Conservation (phyloP, 148 eudicot species). For the Rhododendron henanense region DNA sequence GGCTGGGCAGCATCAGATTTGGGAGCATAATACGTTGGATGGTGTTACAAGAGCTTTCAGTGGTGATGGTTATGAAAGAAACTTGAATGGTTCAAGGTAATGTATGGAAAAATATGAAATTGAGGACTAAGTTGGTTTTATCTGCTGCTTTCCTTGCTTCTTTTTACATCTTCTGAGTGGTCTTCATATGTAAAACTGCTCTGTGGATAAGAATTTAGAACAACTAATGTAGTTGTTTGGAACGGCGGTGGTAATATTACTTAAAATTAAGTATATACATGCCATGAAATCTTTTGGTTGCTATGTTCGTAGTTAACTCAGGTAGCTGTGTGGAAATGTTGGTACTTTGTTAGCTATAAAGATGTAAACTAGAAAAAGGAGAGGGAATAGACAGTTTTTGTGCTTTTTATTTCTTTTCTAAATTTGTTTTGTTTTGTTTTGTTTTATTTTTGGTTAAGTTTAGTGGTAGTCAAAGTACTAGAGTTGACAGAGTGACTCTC, state of each 20-base stretch:
- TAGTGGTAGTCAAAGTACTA: not conserved
- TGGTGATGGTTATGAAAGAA: conserved; percentile 96
- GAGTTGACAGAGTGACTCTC: not conserved
- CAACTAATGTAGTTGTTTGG: not conserved
- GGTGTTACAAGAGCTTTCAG: conserved; percentile 72
- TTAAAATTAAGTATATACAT: not conserved
- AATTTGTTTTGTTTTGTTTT: not conserved
- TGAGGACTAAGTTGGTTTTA: not conserved
- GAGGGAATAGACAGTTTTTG: not conserved
- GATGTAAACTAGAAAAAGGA: not conserved
- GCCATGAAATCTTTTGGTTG: conserved; percentile 1
- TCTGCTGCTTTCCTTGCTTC: conserved; percentile 10
- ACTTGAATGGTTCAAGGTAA: conserved; percentile 87
- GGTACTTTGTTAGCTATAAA: not conserved
- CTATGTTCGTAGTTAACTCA: not conserved
- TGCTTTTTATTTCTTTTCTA: not conserved
- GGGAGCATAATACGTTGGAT: conserved; percentile 64
- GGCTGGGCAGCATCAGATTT: conserved; percentile 99
- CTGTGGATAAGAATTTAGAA: not conserved
- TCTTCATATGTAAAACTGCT: conserved; percentile 10
- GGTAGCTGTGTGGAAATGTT: not conserved
- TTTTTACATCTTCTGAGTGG: not conserved
- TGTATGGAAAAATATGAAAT: not conserved
- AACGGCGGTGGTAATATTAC: not conserved
- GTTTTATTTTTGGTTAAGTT: not conserved